Conservation (phyloP, 2,329 filamentous ascomycete genomes). For the Eutypa lata region DNA sequence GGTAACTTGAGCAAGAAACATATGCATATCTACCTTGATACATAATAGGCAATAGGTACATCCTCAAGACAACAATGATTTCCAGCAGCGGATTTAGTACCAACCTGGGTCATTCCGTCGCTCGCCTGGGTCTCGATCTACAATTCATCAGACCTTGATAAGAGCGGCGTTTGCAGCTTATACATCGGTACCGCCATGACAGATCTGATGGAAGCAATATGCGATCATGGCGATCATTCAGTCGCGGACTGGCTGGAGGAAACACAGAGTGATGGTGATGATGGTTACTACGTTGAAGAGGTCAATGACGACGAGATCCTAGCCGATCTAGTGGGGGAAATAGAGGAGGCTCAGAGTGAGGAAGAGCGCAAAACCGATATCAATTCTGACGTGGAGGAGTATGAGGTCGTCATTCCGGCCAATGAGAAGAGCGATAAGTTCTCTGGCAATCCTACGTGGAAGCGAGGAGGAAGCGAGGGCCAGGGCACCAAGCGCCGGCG, state of each 20-base stretch:
- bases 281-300: neutral
- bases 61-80: neutral
- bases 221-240: neutral
- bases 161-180: neutral
- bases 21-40: too few species aligned
- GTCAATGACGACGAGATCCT: neutral
- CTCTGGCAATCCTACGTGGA: neutral
- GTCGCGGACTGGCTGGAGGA: neutral
- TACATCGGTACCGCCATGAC: neutral
- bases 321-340: neutral
- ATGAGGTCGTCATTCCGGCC: neutral
- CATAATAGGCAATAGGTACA: too few species aligned
- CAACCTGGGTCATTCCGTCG: neutral
- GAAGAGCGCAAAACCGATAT: neutral
- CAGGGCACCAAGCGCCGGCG: neutral
- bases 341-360: neutral
- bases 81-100: neutral
- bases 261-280: neutral
- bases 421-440: neutral
- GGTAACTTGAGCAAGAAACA: too few species aligned
- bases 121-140: neutral
- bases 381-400: neutral
- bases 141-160: neutral
- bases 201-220: neutral
- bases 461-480: neutral